Evolutionary conservation across 805 yeast species (phyloP).

Genomic region (Torulaspora maleeae): DNA sequence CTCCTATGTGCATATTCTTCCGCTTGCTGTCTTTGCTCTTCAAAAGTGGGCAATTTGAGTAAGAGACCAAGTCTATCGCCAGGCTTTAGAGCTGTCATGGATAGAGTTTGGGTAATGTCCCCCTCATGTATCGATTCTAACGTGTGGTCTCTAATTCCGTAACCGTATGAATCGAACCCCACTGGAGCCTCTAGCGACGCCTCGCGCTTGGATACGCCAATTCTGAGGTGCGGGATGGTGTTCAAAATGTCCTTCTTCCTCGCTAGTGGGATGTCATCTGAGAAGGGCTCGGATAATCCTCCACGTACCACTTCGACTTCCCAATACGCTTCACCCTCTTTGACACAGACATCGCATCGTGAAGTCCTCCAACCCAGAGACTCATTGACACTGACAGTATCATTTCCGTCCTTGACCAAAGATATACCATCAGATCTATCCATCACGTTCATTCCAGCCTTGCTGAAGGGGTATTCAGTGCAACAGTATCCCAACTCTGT

Average conservation of each 20-base stretch:
- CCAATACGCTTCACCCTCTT: constrained; percentile 76
- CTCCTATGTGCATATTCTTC: constrained; percentile 36
- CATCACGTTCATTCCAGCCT: constrained; percentile 30
- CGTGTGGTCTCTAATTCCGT: constrained; percentile 75
- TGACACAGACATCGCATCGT: constrained; percentile 66
- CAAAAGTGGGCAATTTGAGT: constrained; percentile 57
- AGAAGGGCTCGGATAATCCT: constrained; percentile 34
- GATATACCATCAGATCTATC: constrained; percentile 63
- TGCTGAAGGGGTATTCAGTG: constrained; percentile 63
- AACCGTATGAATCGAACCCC: constrained; percentile 92
- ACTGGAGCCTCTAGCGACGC: constrained; percentile 92
- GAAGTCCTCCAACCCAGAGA: constrained; percentile 75
- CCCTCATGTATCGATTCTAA: constrained; percentile 67
- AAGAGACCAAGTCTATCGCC: constrained; percentile 86
- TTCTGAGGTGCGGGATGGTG: constrained; percentile 55
- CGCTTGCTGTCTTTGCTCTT: constrained; percentile 43
- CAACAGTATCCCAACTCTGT: constrained; percentile 58
- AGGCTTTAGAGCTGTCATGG: constrained; percentile 41
- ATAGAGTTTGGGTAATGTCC: constrained; percentile 41
- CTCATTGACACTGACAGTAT: constrained; percentile 47
- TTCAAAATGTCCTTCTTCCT: constrained; percentile 29
- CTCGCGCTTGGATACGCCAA: constrained; percentile 82
- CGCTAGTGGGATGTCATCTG: constrained; percentile 10
- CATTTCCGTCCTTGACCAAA: constrained; percentile 35
- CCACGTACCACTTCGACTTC: constrained; percentile 58